A percentile compares a stretch with the other conserved stretches of the same genome.
phyloP scores from a whole-genome alignment of 208 protist species.

The Acanthamoeba sp. region DNA sequence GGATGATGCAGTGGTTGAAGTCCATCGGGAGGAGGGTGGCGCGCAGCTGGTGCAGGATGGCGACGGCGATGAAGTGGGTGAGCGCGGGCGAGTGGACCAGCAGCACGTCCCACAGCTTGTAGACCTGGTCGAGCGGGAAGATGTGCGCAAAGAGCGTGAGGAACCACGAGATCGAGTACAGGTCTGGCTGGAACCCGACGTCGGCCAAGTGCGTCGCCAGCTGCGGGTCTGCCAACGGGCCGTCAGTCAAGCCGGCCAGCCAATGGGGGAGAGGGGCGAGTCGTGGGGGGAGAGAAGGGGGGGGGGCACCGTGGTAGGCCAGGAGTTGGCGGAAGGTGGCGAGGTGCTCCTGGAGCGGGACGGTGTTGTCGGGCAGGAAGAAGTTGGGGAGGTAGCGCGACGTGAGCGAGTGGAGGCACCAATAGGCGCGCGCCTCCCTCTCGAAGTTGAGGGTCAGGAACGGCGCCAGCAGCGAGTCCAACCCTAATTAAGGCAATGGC shows the following conservation, averaged over 20 bases:
- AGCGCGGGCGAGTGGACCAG: slow-evolving; percentile 87
- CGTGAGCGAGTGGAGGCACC: slow-evolving; percentile 91
- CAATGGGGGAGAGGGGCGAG: neutral
- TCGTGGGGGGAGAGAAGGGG: neutral
- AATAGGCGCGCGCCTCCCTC: slow-evolving; percentile 91
- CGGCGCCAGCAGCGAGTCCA: slow-evolving; percentile 95
- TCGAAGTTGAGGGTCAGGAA: slow-evolving; percentile 90
- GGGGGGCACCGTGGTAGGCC: slow-evolving; percentile 78
- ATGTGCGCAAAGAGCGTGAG: slow-evolving; percentile 91
- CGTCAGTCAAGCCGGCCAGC: too few species aligned
- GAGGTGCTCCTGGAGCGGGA: slow-evolving; percentile 88
- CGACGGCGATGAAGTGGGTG: slow-evolving; percentile 86
- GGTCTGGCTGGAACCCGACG: slow-evolving; percentile 92
- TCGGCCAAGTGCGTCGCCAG: slow-evolving; percentile 92
- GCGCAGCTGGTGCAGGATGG: slow-evolving; percentile 86
- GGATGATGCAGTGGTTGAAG: slow-evolving; percentile 86
- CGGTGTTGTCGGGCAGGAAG: slow-evolving; percentile 85
- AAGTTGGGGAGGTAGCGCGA: slow-evolving; percentile 91
- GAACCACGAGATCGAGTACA: slow-evolving; percentile 97
- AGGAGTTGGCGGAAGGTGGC: slow-evolving; percentile 81
- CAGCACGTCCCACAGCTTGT: slow-evolving; percentile 94
- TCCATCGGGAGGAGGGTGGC: slow-evolving; percentile 77
- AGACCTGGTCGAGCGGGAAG: slow-evolving; percentile 93
- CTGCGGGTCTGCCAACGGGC: slow-evolving; percentile 89
- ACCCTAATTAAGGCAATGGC: too few species aligned